These are phyloP conservation scores for Torrubiella hemipterigena DNA, from an alignment of 2,329 filamentous ascomycete genomes.

Conservation along the genomic window DNA sequence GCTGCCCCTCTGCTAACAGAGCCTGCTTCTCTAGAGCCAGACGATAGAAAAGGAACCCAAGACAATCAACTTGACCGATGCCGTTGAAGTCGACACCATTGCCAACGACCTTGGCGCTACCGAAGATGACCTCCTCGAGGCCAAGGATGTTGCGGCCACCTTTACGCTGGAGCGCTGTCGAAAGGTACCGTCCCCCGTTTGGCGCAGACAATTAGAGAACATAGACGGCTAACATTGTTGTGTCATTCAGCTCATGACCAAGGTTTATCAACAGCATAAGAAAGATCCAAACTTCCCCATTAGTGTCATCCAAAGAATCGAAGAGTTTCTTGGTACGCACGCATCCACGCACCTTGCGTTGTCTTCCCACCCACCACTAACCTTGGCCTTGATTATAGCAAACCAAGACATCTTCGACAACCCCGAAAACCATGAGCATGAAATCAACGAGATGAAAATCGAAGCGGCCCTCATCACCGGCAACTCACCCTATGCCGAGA, in stretches of 20 bases:
- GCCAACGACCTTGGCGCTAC: too few species aligned
- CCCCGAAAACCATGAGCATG: slow-evolving; percentile 13
- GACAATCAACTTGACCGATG: too few species aligned
- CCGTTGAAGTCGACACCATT: too few species aligned
- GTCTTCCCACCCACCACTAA: background rate
- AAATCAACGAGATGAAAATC: slow-evolving; percentile 19
- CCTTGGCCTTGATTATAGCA: background rate
- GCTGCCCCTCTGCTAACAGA: too few species aligned
- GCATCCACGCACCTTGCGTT: too few species aligned
- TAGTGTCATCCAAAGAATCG: slow-evolving; percentile 20
- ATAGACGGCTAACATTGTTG: too few species aligned
- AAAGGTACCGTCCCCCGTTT: too few species aligned
- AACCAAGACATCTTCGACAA: slow-evolving; percentile 10
- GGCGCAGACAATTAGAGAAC: too few species aligned
- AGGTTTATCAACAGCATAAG: slow-evolving; percentile 20
- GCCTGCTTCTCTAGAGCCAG: too few species aligned
- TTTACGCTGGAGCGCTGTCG: slow-evolving; percentile 20
- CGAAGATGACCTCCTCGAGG: too few species aligned
- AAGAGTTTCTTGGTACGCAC: slow-evolving; percentile 21
- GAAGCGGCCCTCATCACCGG: slow-evolving; percentile 20
- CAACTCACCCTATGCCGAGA: slow-evolving; percentile 26
- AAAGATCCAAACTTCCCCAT: slow-evolving; percentile 26
- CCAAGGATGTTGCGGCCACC: slow-evolving; percentile 18
- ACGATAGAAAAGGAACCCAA: too few species aligned
- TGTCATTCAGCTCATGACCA: slow-evolving; percentile 21